phyloP scores from a whole-genome alignment of 768 basidiomycete species.

The Termitomyces sp. region DNA sequence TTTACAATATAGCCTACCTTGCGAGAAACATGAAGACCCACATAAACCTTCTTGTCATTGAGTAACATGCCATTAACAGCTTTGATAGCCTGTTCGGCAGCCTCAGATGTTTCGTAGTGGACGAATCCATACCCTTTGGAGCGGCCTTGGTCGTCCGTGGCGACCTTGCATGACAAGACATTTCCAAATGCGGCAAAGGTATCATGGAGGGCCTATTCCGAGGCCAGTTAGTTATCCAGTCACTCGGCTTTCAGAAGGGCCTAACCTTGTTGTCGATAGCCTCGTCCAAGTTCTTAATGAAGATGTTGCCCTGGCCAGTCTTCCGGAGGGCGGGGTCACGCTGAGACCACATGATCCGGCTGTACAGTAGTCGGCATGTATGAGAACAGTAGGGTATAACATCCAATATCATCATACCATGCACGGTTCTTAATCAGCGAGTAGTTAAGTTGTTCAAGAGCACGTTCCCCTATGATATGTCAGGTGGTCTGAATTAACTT shows the following conservation, averaged over 20 bases:
- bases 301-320: constrained; percentile 99
- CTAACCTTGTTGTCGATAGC: constrained; percentile 93
- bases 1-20: constrained; percentile 49
- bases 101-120: constrained; percentile 97
- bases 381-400: constrained; percentile 5
- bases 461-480: constrained; percentile 73
- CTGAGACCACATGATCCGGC: constrained; percentile 99
- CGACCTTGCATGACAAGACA: constrained; percentile 98
- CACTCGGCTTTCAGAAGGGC: neutral
- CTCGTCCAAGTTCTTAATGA: constrained; percentile 99
- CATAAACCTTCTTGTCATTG: constrained; percentile 99
- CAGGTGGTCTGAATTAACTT: constrained; percentile 6
- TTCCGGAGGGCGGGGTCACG: constrained; percentile 98
- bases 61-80: constrained; percentile 98
- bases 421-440: constrained; percentile 97
- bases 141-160: constrained; percentile 90
- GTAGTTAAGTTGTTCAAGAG: constrained; percentile 98
- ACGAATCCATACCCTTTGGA: constrained; percentile 99
- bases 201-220: constrained; percentile 86
- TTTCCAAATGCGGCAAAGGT: constrained; percentile 99
- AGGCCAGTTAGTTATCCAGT: neutral
- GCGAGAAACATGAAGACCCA: constrained; percentile 95
- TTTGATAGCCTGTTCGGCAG: constrained; percentile 94
- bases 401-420: constrained; percentile 54
- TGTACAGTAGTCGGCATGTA: constrained; percentile 21